Percentiles rank a stretch among this genome's conserved stretches.
phyloP scores from a whole-genome alignment of 208 protist genomes.

The Porcisia hertigi region DNA sequence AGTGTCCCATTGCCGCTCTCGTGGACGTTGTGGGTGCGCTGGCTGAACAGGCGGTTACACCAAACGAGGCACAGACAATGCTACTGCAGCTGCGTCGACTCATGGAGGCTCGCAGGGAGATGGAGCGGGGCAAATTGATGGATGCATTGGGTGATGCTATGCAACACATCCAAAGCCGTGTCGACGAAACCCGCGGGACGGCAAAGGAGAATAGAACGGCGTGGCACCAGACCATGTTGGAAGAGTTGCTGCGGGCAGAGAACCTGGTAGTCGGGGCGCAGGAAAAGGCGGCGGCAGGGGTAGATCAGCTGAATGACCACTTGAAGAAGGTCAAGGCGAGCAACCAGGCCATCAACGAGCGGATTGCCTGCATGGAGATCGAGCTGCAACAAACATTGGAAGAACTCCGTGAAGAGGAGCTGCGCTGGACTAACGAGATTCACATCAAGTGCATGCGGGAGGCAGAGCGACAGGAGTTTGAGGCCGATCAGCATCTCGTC shows the following conservation, averaged over 20 bases:
- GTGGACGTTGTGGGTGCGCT: conserved; percentile 46
- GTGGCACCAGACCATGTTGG: conserved; percentile 40
- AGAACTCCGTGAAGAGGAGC: conserved; percentile 58
- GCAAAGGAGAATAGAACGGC: conserved; percentile 36
- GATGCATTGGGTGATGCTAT: conserved; percentile 55
- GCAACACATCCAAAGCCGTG: conserved; percentile 60
- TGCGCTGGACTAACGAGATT: conserved; percentile 31
- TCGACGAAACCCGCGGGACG: conserved; percentile 57
- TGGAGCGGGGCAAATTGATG: conserved; percentile 39
- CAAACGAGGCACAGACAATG: conserved; percentile 45
- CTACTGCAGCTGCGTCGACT: conserved; percentile 63
- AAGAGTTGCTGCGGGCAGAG: conserved; percentile 55
- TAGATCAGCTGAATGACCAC: conserved; percentile 74
- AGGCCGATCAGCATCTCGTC: conserved; percentile 39
- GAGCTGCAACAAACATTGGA: conserved; percentile 73
- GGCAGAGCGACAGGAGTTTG: conserved; percentile 43
- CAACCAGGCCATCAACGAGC: conserved; percentile 79
- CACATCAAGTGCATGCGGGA: conserved; percentile 36
- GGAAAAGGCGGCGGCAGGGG: conserved; percentile 51
- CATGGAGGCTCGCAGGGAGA: conserved; percentile 58
- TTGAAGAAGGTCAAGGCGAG: conserved; percentile 63
- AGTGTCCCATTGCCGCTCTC: conserved; percentile 28
- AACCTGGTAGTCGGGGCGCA: conserved; percentile 46
- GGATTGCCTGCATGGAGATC: conserved; percentile 78
- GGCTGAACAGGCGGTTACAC: conserved; percentile 21